phyloP scores from a whole-genome alignment of 495 filamentous ascomycete species.

The Aspergillus funiculosus region DNA sequence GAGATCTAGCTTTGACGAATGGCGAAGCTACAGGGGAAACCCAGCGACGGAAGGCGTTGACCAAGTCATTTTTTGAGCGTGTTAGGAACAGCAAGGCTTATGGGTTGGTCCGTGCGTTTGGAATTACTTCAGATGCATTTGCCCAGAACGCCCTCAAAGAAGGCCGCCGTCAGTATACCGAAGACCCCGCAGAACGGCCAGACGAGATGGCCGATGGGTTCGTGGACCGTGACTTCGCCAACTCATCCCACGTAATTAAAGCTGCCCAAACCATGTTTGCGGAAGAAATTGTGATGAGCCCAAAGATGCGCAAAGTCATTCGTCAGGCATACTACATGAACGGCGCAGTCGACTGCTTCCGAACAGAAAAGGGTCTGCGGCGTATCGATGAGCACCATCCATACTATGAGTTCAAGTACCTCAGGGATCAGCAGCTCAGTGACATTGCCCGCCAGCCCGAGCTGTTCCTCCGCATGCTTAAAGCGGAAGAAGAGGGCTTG shows the following conservation, averaged over 20 bases:
- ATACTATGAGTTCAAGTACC: conserved; percentile 97
- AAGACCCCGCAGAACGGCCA: conserved; percentile 69
- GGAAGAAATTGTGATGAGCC: conserved; percentile 83
- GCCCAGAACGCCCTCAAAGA: conserved; percentile 77
- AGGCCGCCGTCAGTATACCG: conserved; percentile 70
- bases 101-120: conserved; percentile 78
- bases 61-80: conserved; percentile 70
- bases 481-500: conserved; percentile 87
- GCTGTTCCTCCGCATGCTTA: conserved; percentile 90
- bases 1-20: conserved; percentile 60
- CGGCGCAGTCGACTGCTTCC: conserved; percentile 74
- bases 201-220: conserved; percentile 79
- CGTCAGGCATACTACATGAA: conserved; percentile 74
- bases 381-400: conserved; percentile 93
- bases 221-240: conserved; percentile 68
- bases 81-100: conserved; percentile 74
- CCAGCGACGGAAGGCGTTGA: conserved; percentile 75
- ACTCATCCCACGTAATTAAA: conserved; percentile 65
- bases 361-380: conserved; percentile 90
- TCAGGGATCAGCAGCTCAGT: conserved; percentile 74
- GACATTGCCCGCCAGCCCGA: conserved; percentile 80
- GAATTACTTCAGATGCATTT: conserved; percentile 81
- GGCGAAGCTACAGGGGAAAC: conserved; percentile 42
- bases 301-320: conserved; percentile 83
- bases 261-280: conserved; percentile 83